Percentiles rank a stretch among this genome's conserved stretches.
phyloP scores from a whole-genome alignment of 257 asterid species.

The Leptodermis oblonga region DNA sequence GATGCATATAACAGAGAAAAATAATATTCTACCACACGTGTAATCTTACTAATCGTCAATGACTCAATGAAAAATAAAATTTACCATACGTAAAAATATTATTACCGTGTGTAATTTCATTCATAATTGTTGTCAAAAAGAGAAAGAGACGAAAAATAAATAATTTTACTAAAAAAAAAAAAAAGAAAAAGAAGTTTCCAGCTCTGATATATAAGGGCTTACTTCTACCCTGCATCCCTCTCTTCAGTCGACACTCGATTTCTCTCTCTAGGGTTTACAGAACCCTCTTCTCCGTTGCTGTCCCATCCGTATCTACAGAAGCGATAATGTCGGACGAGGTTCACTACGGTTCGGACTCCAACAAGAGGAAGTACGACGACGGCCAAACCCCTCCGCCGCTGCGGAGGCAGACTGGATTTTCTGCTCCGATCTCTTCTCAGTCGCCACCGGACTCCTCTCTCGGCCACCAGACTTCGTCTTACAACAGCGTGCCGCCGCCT shows the following conservation, averaged over 20 bases:
- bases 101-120: too few relatives aligned
- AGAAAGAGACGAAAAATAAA: too few relatives aligned
- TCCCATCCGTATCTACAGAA: neutral
- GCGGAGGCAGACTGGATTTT: conserved; percentile 75
- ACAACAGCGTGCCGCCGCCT: conserved; percentile 74
- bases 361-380: conserved; percentile 61
- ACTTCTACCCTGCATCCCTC: neutral
- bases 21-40: too few relatives aligned
- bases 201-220: neutral
- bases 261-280: conserved; percentile 21
- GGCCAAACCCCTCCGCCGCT: conserved; percentile 48
- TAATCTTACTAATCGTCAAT: too few relatives aligned
- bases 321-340: conserved; percentile 58
- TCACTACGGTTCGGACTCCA: conserved; percentile 42
- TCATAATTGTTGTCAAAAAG: too few relatives aligned
- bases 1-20: too few relatives aligned
- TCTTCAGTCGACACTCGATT: neutral
- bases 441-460: conserved; percentile 49
- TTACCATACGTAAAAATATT: too few relatives aligned
- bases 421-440: conserved; percentile 43
- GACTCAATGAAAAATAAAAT: too few relatives aligned
- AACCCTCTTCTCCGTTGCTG: neutral
- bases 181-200: too few relatives aligned
- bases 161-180: too few relatives aligned
- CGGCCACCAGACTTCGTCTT: conserved; percentile 37